Conservation (phyloP, 306 rosid species). For the Casuarina glauca region DNA sequence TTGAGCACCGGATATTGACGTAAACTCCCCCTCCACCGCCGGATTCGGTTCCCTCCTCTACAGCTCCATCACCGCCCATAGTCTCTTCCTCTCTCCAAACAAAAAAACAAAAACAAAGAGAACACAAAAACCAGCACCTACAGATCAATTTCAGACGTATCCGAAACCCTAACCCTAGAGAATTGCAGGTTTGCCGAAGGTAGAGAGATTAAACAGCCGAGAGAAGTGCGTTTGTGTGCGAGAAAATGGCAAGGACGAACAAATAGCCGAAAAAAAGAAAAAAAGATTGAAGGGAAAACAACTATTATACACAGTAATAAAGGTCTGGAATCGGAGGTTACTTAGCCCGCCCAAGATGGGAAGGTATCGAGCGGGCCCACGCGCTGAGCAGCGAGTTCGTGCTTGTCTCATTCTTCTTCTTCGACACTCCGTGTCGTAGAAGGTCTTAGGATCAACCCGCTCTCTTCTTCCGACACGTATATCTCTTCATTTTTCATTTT, state of each 20-base stretch:
- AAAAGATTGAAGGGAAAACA: not conserved
- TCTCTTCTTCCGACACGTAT: not conserved
- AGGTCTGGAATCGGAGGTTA: not conserved
- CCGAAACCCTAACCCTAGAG: constrained; percentile 36
- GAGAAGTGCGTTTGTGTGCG: not conserved
- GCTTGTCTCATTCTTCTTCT: not conserved
- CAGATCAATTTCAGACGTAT: constrained; percentile 19
- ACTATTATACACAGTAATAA: not conserved
- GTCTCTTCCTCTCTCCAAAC: constrained; percentile 23
- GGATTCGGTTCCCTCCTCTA: constrained; percentile 37
- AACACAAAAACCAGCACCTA: not conserved
- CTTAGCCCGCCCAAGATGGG: constrained; percentile 38
- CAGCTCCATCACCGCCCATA: constrained; percentile 64
- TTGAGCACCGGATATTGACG: constrained; percentile 71
- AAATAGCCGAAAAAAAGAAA: constrained; percentile 2
- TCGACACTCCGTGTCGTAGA: too few relatives aligned
- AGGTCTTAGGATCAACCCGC: not conserved
- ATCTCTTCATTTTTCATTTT: not conserved
- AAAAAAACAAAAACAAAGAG: not conserved
- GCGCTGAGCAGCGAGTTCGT: constrained; percentile 31
- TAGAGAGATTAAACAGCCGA: constrained; percentile 1
- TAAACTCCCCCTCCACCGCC: constrained; percentile 39
- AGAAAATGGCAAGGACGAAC: not conserved
- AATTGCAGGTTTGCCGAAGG: constrained; percentile 1
- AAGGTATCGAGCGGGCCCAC: constrained; percentile 46